Evolutionary conservation across 2,329 filamentous ascomycete genomes (phyloP), one percentile per base, ranked within the genome.

Genomic region (Talaromyces marneffei): DNA sequence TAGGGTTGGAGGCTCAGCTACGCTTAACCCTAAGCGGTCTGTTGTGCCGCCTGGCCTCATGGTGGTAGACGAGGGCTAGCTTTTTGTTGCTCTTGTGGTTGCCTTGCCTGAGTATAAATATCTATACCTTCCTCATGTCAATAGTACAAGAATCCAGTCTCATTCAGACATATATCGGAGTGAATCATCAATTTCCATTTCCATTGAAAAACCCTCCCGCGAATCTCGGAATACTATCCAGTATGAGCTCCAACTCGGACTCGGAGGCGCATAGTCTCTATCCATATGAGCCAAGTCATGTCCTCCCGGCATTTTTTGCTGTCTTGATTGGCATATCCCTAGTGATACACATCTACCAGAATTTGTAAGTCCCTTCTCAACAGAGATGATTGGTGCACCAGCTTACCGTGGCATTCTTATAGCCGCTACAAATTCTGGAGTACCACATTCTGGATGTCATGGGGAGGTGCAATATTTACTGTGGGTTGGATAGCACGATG

Each of bases 391-490:
- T 12, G 5, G 12, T 33, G 10, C 33, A 8, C 14, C 8, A 6
- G 25, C 18, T 18, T 44, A 23, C 16, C 27, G 33, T 63, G 48
- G 25, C 12, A 20, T 35, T 14, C 9, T 3, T 37, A 12, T 27
- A 69, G 72, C 57, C 69, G 62, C 53, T 73, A 73, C 57, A 63
- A 65, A 27, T 74, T 68, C 57, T 75, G 72, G 72, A 66, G 64
- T n/a, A 65, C 75, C 16, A 74, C 71, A 6, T 75, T 74, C 62
- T 75, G 72, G 62, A 68, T 75, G 62, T 67, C 67, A 48, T 75
- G 69, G 68, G 74, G 70, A 55, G 71, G 73, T 52, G 33, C 66
- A 10, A 65, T 77, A 35, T 77, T 75, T 64, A 73, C 69, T 8
- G 65, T 68, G 4, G 75, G 74, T 27, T 77, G 74, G 74, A 72